Percentiles rank a stretch among this genome's conserved stretches.
phyloP scores from a whole-genome alignment of 2,329 filamentous ascomycete species.

The Aaosphaeria arxii region DNA sequence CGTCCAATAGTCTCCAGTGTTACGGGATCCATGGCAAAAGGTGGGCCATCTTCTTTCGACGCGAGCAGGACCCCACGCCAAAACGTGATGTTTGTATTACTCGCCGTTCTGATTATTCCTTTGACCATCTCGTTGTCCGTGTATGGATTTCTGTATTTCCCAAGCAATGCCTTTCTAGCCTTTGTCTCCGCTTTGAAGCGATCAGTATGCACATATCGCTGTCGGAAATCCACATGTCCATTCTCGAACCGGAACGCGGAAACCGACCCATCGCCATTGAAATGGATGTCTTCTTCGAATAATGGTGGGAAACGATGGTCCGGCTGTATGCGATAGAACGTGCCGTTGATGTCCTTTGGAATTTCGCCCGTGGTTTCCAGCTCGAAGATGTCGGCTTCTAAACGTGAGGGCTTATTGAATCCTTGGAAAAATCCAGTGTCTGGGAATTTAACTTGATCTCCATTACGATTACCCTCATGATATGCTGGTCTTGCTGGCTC shows the following conservation, averaged over 20 bases:
- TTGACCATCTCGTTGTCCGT: conserved; percentile 56
- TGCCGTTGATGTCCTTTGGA: conserved; percentile 43
- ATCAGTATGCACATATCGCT: conserved; percentile 43
- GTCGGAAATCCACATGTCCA: conserved; percentile 43
- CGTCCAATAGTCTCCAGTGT: conserved; percentile 40
- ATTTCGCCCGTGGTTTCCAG: conserved; percentile 41
- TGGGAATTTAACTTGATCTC: conserved; percentile 30
- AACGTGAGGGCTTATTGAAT: conserved; percentile 39
- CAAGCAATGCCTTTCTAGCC: conserved; percentile 46
- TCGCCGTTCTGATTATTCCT: conserved; percentile 55
- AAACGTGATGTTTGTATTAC: conserved; percentile 60
- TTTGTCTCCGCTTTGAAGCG: conserved; percentile 39
- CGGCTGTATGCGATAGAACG: conserved; percentile 44
- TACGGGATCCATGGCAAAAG: conserved; percentile 40
- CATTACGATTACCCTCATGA: conserved; percentile 16
- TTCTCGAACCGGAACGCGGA: conserved; percentile 42
- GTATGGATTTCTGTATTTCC: conserved; percentile 56
- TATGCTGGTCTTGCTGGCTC: conserved; percentile 21
- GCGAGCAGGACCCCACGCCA: conserved; percentile 57
- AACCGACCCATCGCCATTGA: conserved; percentile 46
- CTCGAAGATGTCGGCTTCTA: conserved; percentile 40
- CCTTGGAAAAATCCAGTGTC: conserved; percentile 36
- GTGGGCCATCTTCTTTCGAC: conserved; percentile 47
- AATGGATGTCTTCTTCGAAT: conserved; percentile 54
- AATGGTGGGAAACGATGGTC: conserved; percentile 53